phyloP scores from a whole-genome alignment of 75 land plant species.

The Sequoiadendron giganteum region DNA sequence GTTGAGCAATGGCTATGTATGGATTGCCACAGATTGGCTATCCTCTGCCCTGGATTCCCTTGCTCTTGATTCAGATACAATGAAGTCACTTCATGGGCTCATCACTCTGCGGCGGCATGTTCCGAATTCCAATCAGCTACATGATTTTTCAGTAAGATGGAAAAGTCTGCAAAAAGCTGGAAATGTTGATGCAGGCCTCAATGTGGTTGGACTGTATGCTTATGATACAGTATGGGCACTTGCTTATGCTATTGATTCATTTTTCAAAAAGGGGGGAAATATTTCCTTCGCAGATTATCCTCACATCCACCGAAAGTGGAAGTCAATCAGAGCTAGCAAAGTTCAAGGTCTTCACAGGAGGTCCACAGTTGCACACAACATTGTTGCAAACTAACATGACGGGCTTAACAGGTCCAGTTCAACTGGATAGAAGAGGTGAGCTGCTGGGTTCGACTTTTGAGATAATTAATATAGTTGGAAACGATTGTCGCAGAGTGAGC shows the following conservation, averaged over 20 bases:
- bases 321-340: neutral
- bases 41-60: slow-evolving; percentile 38
- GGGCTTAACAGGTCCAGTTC: slow-evolving; percentile 47
- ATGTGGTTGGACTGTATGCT: slow-evolving; percentile 63
- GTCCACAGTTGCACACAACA: slow-evolving; percentile 16
- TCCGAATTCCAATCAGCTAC: slow-evolving; percentile 46
- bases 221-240: slow-evolving; percentile 82
- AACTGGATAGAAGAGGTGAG: slow-evolving; percentile 33
- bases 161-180: slow-evolving; percentile 19
- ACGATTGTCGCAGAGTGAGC: slow-evolving; percentile 35
- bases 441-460: slow-evolving; percentile 39
- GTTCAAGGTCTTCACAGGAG: slow-evolving; percentile 43
- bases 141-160: slow-evolving; percentile 46
- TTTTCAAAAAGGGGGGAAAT: slow-evolving; percentile 42
- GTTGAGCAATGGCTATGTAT: slow-evolving; percentile 71
- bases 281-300: slow-evolving; percentile 41
- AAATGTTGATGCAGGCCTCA: slow-evolving; percentile 16
- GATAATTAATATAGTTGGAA: slow-evolving; percentile 50
- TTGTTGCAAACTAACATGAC: slow-evolving; percentile 15
- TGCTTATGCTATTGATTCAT: slow-evolving; percentile 46
- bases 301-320: slow-evolving; percentile 3
- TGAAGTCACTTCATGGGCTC: slow-evolving; percentile 55
- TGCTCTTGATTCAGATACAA: slow-evolving; percentile 15
- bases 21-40: slow-evolving; percentile 84
- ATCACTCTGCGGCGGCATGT: slow-evolving; percentile 56